These are phyloP conservation scores for Dactylellina haptotyla DNA, from an alignment of 2,329 filamentous ascomycete genomes.

Conservation along the genomic window DNA sequence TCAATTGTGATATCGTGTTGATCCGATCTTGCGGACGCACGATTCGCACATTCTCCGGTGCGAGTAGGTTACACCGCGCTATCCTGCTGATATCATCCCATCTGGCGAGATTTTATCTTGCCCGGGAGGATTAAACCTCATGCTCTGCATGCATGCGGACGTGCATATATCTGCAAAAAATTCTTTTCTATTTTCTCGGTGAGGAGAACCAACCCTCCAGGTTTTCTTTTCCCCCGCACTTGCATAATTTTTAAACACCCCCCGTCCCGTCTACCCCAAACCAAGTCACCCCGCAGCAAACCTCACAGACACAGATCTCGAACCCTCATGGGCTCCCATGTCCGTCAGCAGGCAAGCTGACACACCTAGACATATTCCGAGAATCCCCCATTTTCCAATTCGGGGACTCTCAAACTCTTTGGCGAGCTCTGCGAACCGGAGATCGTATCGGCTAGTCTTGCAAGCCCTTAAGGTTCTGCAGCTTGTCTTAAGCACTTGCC, in stretches of 20 bases:
- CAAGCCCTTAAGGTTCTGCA: not conserved
- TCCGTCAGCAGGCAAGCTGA: conserved; percentile 30
- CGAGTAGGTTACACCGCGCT: no score
- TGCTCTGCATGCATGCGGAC: no score
- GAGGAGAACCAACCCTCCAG: not conserved
- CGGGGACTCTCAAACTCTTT: not conserved
- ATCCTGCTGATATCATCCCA: no score
- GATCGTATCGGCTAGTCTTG: conserved; percentile 7
- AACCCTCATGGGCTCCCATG: conserved; percentile 34
- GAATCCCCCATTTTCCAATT: conserved; percentile 29
- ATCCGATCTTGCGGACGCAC: no score
- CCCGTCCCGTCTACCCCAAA: conserved; percentile 13
- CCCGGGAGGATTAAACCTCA: not conserved
- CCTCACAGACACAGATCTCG: conserved; percentile 26
- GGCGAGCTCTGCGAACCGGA: conserved; percentile 41
- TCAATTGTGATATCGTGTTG: no score
- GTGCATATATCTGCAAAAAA: not conserved
- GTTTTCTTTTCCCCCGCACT: conserved; percentile 33
- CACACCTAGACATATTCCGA: conserved; percentile 43
- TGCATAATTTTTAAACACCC: conserved; percentile 15
- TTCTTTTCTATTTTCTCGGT: no score
- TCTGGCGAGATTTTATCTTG: not conserved
- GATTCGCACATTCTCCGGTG: no score
- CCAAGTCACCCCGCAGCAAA: conserved; percentile 53
- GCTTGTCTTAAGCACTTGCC: conserved; percentile 6